Base-by-base conservation (phyloP, 805 yeast genomes). In the Saccharomyces eubayanus region DNA sequence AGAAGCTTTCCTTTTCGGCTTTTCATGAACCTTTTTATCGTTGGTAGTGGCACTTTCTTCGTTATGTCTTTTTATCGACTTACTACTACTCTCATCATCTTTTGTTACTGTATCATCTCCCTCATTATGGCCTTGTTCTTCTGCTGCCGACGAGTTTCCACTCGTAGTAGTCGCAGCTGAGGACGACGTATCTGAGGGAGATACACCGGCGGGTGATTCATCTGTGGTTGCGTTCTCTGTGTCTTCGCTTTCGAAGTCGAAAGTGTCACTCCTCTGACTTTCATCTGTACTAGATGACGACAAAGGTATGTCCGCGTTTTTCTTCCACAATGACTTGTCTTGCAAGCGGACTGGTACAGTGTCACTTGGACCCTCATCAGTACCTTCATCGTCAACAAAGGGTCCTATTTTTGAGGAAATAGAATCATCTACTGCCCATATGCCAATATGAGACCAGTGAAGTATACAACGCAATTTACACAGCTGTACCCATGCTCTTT, bases 391-490 rank as follows among this genome's bases (percentile, higher is more conserved):
- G 6, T 51, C 49, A n/a, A 49, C 47, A 9, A 57, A 14, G 5
- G 73, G 73, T 1, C 65, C 67, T 12, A 70, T 55, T 29, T 62
- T 64, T 6, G 62, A 48, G 3, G 55, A 49, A 11, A 64, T 50
- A 5, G 67, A 51, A 54, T 65, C 68, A 31, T 73, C 77, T 3
- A 70, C 66, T 54, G 84, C 87, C 91, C 92, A 87, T 30, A 83
- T 77, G 5, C 97, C 97, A 24, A 85, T 68, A 58, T 89, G 82
- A 8, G 95, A 76, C 92, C 96, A 92, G 70, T 85, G 88, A 58
- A 91, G 74, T 64, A 85, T 84, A 46, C 81, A 79, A 52, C 96
- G 79, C 21, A 89, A 74, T 61, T 83, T 78, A 41, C 79, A 72
- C 36, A 84, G 67, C 60, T 83, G 87, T 30, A 77, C 71, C 87